phyloP scores from a whole-genome alignment of 2,329 filamentous ascomycete species.

The Apiospora koreana region DNA sequence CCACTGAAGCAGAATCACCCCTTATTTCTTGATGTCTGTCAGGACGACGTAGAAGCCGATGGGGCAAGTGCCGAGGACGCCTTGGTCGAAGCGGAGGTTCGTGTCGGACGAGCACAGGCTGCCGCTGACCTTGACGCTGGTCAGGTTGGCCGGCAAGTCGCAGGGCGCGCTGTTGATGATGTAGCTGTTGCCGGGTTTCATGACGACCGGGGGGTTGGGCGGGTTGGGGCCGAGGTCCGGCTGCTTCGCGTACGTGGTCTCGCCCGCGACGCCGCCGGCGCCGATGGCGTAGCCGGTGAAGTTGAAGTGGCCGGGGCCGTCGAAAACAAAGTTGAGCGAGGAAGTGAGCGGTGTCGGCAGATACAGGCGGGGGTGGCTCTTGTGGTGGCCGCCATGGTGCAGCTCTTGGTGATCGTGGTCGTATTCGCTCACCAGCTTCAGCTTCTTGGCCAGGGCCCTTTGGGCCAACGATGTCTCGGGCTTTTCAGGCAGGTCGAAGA shows the following conservation, averaged over 20 bases:
- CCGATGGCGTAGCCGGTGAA: slow-evolving; percentile 7
- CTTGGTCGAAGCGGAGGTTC: not conserved
- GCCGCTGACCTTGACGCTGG: slow-evolving; percentile 8
- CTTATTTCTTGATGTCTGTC: not conserved
- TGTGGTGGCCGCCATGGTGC: not conserved
- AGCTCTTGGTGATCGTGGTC: too few relatives aligned
- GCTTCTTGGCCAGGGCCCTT: not conserved
- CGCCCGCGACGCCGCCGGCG: not conserved
- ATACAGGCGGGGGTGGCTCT: not conserved
- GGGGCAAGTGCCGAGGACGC: not conserved
- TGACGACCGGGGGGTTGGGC: not conserved
- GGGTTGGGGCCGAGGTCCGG: not conserved
- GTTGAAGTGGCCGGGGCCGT: slow-evolving; percentile 6
- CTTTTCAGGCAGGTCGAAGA: slow-evolving; percentile 3
- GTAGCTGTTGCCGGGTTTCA: slow-evolving; percentile 8
- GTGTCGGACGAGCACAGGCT: slow-evolving; percentile 5
- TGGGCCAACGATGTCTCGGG: not conserved
- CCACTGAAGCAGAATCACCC: not conserved
- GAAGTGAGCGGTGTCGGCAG: not conserved
- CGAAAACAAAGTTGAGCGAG: not conserved
- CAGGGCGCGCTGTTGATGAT: slow-evolving; percentile 3
- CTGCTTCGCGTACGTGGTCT: not conserved
- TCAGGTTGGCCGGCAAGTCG: not conserved
- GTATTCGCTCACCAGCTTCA: too few relatives aligned
- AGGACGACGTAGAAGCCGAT: slow-evolving; percentile 7